Evolutionary conservation across 2,329 filamentous ascomycete species (phyloP).

Genomic region (Alternaria solani): DNA sequence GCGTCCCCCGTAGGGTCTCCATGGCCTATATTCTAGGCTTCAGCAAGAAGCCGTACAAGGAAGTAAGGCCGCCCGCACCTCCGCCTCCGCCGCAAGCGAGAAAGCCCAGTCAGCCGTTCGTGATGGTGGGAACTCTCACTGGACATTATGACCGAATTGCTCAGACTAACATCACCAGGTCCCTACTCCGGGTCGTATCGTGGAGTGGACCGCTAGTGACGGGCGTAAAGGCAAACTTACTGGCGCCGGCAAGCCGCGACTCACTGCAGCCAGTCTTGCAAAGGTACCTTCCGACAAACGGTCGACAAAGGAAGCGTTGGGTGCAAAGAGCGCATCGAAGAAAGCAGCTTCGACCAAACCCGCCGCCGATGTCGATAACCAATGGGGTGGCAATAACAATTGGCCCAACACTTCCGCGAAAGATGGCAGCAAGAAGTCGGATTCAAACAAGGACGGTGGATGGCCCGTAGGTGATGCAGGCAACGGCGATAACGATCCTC

Average conservation of each 20-base stretch:
- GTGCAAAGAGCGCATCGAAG: slow-evolving; percentile 3
- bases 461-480: background rate
- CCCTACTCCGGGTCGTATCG: slow-evolving; percentile 31
- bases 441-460: slow-evolving; percentile 2
- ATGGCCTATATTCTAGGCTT: slow-evolving; percentile 41
- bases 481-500: background rate
- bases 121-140: slow-evolving; percentile 20
- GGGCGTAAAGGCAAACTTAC: slow-evolving; percentile 41
- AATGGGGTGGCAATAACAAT: background rate
- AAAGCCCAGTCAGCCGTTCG: slow-evolving; percentile 15
- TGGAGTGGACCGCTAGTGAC: slow-evolving; percentile 47
- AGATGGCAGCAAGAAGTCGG: background rate
- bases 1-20: slow-evolving; percentile 29
- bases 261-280: slow-evolving; percentile 23
- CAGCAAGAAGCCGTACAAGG: slow-evolving; percentile 42
- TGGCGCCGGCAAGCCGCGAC: slow-evolving; percentile 23
- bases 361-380: background rate
- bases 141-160: fast-evolving
- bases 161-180: slow-evolving; percentile 23
- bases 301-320: background rate
- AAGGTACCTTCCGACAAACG: slow-evolving; percentile 20
- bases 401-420: background rate
- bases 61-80: slow-evolving; percentile 20
- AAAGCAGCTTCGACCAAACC: slow-evolving; percentile 4
- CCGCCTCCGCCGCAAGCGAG: slow-evolving; percentile 10